Conservation (phyloP, 768 basidiomycete genomes). For the Cystobasidium ongulense region DNA sequence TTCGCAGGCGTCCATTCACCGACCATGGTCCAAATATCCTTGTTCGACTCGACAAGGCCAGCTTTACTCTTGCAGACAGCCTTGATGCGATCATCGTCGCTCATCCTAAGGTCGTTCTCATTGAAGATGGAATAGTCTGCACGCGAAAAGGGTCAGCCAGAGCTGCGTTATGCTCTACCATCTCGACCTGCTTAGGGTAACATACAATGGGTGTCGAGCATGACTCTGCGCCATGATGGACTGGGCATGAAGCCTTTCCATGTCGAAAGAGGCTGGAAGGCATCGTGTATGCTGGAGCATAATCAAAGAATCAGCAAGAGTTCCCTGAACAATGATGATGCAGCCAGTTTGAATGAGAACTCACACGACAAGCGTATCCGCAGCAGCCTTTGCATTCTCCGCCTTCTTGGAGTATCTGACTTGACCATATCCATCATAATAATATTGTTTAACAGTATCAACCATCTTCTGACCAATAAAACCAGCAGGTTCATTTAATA, state of each 20-base stretch:
- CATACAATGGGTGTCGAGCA: constrained; percentile 43
- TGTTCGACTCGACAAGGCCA: constrained; percentile 18
- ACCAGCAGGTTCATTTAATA: constrained; percentile 34
- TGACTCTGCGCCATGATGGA: constrained; percentile 42
- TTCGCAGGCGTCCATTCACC: constrained; percentile 45
- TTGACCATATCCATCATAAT: constrained; percentile 27
- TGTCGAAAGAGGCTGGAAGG: constrained; percentile 42
- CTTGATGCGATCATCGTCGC: constrained; percentile 26
- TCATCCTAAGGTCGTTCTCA: constrained; percentile 31
- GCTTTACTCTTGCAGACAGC: constrained; percentile 25
- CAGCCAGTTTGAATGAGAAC: background rate
- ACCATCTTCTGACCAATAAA: constrained; percentile 21
- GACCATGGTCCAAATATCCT: constrained; percentile 43
- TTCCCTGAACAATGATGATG: background rate
- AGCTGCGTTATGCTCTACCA: too few species aligned
- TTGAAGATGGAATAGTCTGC: constrained; percentile 37
- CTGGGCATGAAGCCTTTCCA: constrained; percentile 42
- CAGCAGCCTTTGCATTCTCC: constrained; percentile 19
- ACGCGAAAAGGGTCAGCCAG: too few species aligned
- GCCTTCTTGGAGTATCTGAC: background rate
- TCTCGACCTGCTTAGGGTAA: background rate
- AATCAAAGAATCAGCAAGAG: background rate
- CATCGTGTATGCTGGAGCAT: constrained; percentile 41
- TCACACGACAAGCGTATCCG: constrained; percentile 28
- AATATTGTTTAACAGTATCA: background rate